Conservation (phyloP, 495 filamentous ascomycete genomes). For the Lindgomyces ingoldianus region DNA sequence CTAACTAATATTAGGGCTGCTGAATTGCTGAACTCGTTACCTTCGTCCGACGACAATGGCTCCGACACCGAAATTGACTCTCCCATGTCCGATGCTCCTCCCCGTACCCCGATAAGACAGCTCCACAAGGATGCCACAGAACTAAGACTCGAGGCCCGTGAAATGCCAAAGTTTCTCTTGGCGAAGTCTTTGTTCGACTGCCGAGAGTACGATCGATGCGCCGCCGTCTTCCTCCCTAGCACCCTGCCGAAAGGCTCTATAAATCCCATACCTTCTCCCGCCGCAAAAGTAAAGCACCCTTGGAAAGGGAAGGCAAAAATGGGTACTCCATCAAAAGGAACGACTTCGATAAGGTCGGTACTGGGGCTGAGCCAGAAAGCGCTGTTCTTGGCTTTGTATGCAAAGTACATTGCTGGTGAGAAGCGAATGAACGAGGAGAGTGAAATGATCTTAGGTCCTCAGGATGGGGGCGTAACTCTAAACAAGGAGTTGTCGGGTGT, state of each 20-base stretch:
- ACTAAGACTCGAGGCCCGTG: slow-evolving; percentile 73
- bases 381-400: slow-evolving; percentile 89
- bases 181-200: slow-evolving; percentile 97
- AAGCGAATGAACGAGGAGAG: slow-evolving; percentile 95
- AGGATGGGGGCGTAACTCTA: slow-evolving; percentile 76
- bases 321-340: slow-evolving; percentile 37
- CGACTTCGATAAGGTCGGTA: slow-evolving; percentile 48
- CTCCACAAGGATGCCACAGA: slow-evolving; percentile 61
- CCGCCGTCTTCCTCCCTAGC: slow-evolving; percentile 82
- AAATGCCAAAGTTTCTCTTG: slow-evolving; percentile 80
- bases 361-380: slow-evolving; percentile 79
- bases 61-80: slow-evolving; percentile 61
- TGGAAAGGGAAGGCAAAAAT: slow-evolving; percentile 59
- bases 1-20: slow-evolving; percentile 67
- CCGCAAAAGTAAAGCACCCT: slow-evolving; percentile 44
- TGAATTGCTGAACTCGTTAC: slow-evolving; percentile 84
- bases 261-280: slow-evolving; percentile 51
- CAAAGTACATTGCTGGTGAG: slow-evolving; percentile 89
- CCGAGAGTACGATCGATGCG: slow-evolving; percentile 91
- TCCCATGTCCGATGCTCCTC: slow-evolving; percentile 54
- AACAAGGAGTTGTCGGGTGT: slow-evolving; percentile 82
- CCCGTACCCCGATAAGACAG: slow-evolving; percentile 23
- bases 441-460: slow-evolving; percentile 94
- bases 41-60: slow-evolving; percentile 45
- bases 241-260: slow-evolving; percentile 62